Evolutionary conservation across 306 rosid species (phyloP), one percentile per base, ranked within the genome.

Genomic region (Quercus alba): DNA sequence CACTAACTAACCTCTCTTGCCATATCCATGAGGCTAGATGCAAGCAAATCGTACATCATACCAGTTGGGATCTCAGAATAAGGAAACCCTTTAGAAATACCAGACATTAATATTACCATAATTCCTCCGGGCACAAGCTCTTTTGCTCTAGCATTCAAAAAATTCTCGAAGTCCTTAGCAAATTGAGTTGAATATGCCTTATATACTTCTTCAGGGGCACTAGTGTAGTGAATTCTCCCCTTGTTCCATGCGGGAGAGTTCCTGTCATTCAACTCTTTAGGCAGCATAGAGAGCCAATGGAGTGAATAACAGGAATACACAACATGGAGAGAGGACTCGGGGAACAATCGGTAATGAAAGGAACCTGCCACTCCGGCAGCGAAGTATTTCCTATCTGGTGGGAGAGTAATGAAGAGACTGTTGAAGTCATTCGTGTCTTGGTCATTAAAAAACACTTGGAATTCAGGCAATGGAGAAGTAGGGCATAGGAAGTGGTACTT

Each of bases 71-170:
- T 33, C 18, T 81, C 15, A 55, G 82, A 80, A 13, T 72, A 18
- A 44, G 84, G 84, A 69, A 73, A 55, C 4, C 83, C 87, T 23
- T 75, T 5, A 12, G 85, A 74, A 63, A 18, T 13, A 13, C 92
- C 90, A 0, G 78, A 38, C 80, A 86, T 55, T 52, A 84, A 62
- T 3, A 86, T 75, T 2, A 86, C 85, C 81, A 84, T n/a, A 82
- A 88, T 77, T 3, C 90, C 88, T 31, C 87, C 90, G 26, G 63
- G 78, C 30, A 82, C 90, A 56, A 88, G 70, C 72, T 88, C 90
- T 64, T 44, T 38, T 25, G 87, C 88, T 77, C 90, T 88, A 33
- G 84, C 84, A 35, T 84, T 82, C 55, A 88, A 75, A 58, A 88
- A 88, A 3, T 11, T 73, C 2, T 30, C 19, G 17, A 33, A 17